These are phyloP conservation scores for Gossypium herbaceum DNA, from an alignment of 345 rosid species.

Conservation along the genomic window DNA sequence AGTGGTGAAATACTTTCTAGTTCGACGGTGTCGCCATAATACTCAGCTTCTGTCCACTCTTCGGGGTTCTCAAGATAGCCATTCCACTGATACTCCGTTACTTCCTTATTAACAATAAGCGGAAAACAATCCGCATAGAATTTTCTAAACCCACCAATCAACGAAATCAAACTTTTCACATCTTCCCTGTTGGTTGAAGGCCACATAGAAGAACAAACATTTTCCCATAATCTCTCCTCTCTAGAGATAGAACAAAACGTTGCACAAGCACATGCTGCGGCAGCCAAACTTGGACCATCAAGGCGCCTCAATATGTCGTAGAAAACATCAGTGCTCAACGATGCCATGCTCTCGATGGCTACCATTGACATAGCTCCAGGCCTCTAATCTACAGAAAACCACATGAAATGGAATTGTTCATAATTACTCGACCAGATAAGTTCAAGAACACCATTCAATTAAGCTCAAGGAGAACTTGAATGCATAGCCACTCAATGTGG, in stretches of 20 bases:
- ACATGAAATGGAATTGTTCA: background rate
- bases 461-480: background rate
- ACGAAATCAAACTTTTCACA: slow-evolving; percentile 50
- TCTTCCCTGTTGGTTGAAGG: slow-evolving; percentile 66
- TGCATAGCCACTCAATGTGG: background rate
- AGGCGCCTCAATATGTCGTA: slow-evolving; percentile 73
- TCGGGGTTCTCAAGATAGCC: slow-evolving; percentile 50
- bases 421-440: slow-evolving; percentile 1
- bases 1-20: slow-evolving; percentile 45
- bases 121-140: slow-evolving; percentile 76
- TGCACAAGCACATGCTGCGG: slow-evolving; percentile 69
- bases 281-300: slow-evolving; percentile 68
- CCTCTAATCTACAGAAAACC: slow-evolving; percentile 6
- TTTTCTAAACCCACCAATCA: slow-evolving; percentile 70
- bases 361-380: slow-evolving; percentile 27
- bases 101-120: slow-evolving; percentile 66
- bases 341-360: slow-evolving; percentile 39
- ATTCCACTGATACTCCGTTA: slow-evolving; percentile 49
- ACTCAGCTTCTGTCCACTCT: slow-evolving; percentile 73
- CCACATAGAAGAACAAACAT: slow-evolving; percentile 73
- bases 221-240: slow-evolving; percentile 73
- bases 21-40: slow-evolving; percentile 56
- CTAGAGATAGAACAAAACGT: slow-evolving; percentile 62
- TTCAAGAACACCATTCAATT: background rate
- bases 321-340: slow-evolving; percentile 57